These are phyloP conservation scores for Magnusiomyces tetraspermus DNA, from an alignment of 1,139 yeast species.

Conservation along the genomic window DNA sequence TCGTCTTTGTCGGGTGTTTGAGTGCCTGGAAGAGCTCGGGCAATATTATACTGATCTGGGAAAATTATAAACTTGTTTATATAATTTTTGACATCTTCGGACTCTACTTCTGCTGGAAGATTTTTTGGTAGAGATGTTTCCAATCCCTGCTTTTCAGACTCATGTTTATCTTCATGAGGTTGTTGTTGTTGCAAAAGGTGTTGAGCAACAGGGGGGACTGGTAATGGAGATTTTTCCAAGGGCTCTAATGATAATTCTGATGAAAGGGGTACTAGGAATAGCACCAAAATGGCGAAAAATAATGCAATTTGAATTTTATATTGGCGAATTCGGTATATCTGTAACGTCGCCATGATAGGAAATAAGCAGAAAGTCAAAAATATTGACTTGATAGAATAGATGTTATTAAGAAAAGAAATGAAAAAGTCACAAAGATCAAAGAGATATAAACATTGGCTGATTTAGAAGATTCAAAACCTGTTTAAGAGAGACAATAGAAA, in stretches of 20 bases:
- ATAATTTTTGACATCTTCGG: neutral
- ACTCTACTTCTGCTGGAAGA: neutral
- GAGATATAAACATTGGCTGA: too few species aligned
- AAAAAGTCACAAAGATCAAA: too few species aligned
- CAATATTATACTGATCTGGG: neutral
- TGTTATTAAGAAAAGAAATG: too few species aligned
- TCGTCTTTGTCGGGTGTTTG: slow-evolving; percentile 4
- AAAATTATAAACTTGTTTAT: neutral
- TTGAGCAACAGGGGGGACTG: neutral
- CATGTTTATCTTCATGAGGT: neutral
- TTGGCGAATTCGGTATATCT: slow-evolving; percentile 10
- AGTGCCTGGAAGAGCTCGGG: neutral
- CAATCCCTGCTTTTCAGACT: neutral
- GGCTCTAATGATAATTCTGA: too few species aligned
- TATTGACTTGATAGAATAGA: too few species aligned
- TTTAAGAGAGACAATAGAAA: too few species aligned
- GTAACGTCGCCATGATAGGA: slow-evolving; percentile 13
- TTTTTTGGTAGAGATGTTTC: neutral
- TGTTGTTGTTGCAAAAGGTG: neutral
- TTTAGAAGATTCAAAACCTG: too few species aligned
- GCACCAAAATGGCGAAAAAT: slow-evolving; percentile 7
- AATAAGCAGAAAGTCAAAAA: too few species aligned
- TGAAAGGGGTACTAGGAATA: slow-evolving; percentile 1
- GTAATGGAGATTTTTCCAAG: neutral
- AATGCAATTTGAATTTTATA: slow-evolving; percentile 8